Conservation (phyloP, 2,329 filamentous ascomycete species). For the Aspergillus carbonarius region DNA sequence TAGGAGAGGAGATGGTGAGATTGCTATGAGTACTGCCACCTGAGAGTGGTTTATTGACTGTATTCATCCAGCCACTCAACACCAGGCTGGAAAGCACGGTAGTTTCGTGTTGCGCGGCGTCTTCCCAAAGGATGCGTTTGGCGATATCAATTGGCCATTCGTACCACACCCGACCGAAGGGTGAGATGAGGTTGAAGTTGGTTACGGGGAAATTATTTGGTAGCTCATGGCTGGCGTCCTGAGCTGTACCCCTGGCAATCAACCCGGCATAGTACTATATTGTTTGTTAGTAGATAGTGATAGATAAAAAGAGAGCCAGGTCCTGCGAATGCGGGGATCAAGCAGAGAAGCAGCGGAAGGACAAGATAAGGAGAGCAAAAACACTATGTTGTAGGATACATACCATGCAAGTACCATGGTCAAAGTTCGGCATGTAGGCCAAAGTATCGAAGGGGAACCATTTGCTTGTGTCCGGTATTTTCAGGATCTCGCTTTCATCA, state of each 20-base stretch:
- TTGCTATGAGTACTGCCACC: not conserved
- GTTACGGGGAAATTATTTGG: conserved; percentile 21
- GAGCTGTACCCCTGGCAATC: conserved; percentile 22
- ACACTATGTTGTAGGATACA: not conserved
- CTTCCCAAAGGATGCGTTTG: conserved; percentile 20
- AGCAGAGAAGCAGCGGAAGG: too few relatives aligned
- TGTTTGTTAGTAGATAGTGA: not conserved
- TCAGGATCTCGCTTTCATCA: conserved; percentile 19
- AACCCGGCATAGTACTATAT: conserved; percentile 26
- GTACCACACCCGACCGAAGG: conserved; percentile 30
- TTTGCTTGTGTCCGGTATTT: conserved; percentile 26
- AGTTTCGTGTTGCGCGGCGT: conserved; percentile 25
- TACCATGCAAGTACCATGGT: conserved; percentile 29
- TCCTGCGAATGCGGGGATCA: not conserved
- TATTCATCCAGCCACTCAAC: conserved; percentile 19
- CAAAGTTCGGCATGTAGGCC: conserved; percentile 24
- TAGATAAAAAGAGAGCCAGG: too few relatives aligned
- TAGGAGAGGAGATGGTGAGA: conserved; percentile 2
- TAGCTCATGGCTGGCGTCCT: conserved; percentile 12
- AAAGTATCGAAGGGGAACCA: conserved; percentile 45
- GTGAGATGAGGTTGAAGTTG: conserved; percentile 20
- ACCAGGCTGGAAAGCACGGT: conserved; percentile 22
- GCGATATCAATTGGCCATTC: conserved; percentile 25
- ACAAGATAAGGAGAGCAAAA: too few relatives aligned
- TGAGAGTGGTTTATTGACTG: conserved; percentile 3